Conservation (phyloP, 75 land plant genomes). For the Sequoiadendron giganteum region DNA sequence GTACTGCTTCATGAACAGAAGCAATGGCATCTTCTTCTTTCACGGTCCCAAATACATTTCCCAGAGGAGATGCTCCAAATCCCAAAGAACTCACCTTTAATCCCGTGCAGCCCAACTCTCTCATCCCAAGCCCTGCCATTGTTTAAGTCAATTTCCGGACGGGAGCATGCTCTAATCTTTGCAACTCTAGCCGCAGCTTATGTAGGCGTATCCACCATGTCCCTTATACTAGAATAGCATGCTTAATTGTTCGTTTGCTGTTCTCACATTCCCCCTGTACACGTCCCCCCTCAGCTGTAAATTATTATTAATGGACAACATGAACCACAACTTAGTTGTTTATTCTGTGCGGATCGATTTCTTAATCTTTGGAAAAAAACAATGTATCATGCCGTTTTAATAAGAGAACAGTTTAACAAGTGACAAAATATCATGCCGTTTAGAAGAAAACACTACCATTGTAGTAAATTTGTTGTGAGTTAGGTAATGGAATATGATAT, state of each 20-base stretch:
- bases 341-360: no score
- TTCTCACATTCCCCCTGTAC: background rate
- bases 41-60: conserved; percentile 81
- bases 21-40: conserved; percentile 72
- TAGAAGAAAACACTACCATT: no score
- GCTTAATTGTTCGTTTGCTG: background rate
- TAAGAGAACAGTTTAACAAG: no score
- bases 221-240: background rate
- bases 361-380: no score
- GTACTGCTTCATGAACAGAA: conserved; percentile 70
- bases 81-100: conserved; percentile 77
- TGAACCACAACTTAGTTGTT: background rate
- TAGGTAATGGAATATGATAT: no score
- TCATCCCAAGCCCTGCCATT: conserved; percentile 35
- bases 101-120: conserved; percentile 79
- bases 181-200: no score
- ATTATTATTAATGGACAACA: background rate
- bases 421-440: no score
- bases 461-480: no score
- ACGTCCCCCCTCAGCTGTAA: background rate
- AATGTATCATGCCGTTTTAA: no score
- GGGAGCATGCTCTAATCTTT: no score
- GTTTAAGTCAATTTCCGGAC: background rate
- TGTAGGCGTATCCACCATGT: no score
- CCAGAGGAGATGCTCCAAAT: conserved; percentile 97